phyloP scores from a whole-genome alignment of 768 basidiomycete genomes.

The Phylloporus scabripes region DNA sequence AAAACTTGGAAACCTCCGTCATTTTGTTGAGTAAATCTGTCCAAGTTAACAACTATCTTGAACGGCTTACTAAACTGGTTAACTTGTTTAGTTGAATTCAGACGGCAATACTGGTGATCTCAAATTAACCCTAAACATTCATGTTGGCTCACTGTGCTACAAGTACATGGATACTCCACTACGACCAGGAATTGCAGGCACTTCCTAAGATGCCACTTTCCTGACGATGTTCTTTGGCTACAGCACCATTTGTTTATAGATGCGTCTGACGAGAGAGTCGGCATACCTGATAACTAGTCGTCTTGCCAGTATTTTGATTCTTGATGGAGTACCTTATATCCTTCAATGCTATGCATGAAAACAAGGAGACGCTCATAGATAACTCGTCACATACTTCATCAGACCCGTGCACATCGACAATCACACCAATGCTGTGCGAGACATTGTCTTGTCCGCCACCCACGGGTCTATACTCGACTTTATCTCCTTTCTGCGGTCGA shows the following conservation, averaged over 20 bases:
- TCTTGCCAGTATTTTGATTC: slow-evolving; percentile 41
- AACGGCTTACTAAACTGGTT: too few species aligned
- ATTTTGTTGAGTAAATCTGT: too few species aligned
- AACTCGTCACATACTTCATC: slow-evolving; percentile 29
- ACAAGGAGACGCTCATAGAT: fast-evolving
- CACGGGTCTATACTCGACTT: slow-evolving; percentile 41
- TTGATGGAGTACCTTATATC: slow-evolving; percentile 34
- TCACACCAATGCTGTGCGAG: slow-evolving; percentile 33
- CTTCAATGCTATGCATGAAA: slow-evolving; percentile 14
- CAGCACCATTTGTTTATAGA: background rate
- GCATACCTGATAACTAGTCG: slow-evolving; percentile 34
- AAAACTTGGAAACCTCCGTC: background rate
- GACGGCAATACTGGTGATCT: too few species aligned
- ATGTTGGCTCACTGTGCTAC: background rate
- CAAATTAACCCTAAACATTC: too few species aligned
- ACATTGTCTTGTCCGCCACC: slow-evolving; percentile 38
- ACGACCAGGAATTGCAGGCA: background rate
- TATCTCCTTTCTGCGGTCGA: slow-evolving; percentile 32
- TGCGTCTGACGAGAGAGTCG: background rate
- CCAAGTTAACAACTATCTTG: too few species aligned
- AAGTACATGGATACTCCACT: slow-evolving; percentile 3
- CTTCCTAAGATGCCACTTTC: slow-evolving; percentile 14
- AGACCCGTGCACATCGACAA: slow-evolving; percentile 29
- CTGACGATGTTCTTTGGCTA: slow-evolving; percentile 37
- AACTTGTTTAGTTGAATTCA: too few species aligned